Evolutionary conservation across 2,329 filamentous ascomycete genomes (phyloP).

Genomic region (Nothophaeocryptopus gaeumannii): DNA sequence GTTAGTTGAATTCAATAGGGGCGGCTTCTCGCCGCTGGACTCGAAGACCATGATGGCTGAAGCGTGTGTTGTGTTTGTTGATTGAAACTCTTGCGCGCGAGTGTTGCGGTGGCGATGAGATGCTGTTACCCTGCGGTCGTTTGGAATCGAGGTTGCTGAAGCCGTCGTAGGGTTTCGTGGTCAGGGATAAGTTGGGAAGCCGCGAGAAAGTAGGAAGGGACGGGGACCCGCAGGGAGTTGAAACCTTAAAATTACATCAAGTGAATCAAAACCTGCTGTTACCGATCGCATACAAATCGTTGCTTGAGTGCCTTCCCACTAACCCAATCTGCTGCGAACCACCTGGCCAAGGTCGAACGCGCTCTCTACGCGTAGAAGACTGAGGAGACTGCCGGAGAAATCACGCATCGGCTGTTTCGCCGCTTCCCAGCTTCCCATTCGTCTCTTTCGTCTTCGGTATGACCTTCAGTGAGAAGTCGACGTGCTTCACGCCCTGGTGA

Average conservation of each 20-base stretch:
- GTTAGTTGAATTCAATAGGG: constrained; percentile 4
- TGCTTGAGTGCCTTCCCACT: too few species aligned
- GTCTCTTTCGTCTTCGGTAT: constrained; percentile 40
- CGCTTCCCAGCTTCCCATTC: constrained; percentile 25
- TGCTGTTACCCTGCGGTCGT: too few species aligned
- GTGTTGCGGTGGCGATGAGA: neutral
- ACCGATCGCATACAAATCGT: too few species aligned
- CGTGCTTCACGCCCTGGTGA: constrained; percentile 88
- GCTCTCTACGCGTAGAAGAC: neutral
- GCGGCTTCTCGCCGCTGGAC: constrained; percentile 17
- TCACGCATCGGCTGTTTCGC: constrained; percentile 24
- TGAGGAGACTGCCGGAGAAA: neutral
- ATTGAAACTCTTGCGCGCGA: neutral
- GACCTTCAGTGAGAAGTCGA: constrained; percentile 96
- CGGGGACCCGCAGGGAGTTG: too few species aligned
- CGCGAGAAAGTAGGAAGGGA: too few species aligned
- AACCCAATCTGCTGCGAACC: too few species aligned
- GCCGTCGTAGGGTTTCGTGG: too few species aligned
- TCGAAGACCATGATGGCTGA: constrained; percentile 18
- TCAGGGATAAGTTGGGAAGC: too few species aligned
- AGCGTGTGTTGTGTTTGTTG: neutral
- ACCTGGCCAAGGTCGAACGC: too few species aligned
- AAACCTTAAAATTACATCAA: too few species aligned
- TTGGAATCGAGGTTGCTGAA: too few species aligned
- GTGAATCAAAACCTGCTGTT: too few species aligned